Conservation (phyloP, 2,329 filamentous ascomycete species). For the Hypoxylon sp. region DNA sequence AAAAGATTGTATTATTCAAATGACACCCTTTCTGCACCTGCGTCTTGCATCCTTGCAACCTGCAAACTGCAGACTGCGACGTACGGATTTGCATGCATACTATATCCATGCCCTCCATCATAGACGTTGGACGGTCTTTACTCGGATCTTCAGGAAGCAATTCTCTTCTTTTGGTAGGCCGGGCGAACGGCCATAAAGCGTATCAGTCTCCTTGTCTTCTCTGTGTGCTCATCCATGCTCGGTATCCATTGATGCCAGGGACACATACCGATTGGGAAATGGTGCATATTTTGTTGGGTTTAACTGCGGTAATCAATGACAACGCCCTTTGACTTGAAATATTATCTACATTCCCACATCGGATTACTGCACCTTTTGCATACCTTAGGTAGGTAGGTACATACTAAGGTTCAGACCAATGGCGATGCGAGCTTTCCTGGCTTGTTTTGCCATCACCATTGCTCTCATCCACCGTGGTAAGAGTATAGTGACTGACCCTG, state of each 20-base stretch:
- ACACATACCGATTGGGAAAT: slow-evolving; percentile 20
- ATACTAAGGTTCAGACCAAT: slow-evolving; percentile 7
- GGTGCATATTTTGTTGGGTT: slow-evolving; percentile 8
- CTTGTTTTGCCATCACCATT: not conserved
- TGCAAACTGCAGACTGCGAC: slow-evolving; percentile 21
- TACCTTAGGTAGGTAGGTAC: too few species aligned
- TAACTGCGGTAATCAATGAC: not conserved
- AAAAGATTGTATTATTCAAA: slow-evolving; percentile 22
- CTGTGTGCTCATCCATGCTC: not conserved
- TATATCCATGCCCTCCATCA: slow-evolving; percentile 22
- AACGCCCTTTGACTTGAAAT: not conserved
- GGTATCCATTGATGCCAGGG: slow-evolving; percentile 26
- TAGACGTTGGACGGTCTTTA: slow-evolving; percentile 30
- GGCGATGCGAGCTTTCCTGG: not conserved
- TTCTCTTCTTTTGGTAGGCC: slow-evolving; percentile 27
- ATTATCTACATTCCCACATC: slow-evolving; percentile 1
- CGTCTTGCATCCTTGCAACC: slow-evolving; percentile 25
- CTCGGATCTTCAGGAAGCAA: slow-evolving; percentile 18
- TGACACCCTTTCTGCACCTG: slow-evolving; percentile 22
- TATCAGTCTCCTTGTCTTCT: slow-evolving; percentile 30
- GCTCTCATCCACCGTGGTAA: not conserved
- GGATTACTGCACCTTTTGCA: slow-evolving; percentile 2
- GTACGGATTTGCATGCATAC: slow-evolving; percentile 17
- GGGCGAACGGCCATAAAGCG: slow-evolving; percentile 37
- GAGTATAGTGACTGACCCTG: slow-evolving; percentile 18